A percentile compares a stretch with the other conserved stretches of the same genome.
phyloP scores from a whole-genome alignment of 1,284 basidiomycete genomes.

The Tremellales sp. region DNA sequence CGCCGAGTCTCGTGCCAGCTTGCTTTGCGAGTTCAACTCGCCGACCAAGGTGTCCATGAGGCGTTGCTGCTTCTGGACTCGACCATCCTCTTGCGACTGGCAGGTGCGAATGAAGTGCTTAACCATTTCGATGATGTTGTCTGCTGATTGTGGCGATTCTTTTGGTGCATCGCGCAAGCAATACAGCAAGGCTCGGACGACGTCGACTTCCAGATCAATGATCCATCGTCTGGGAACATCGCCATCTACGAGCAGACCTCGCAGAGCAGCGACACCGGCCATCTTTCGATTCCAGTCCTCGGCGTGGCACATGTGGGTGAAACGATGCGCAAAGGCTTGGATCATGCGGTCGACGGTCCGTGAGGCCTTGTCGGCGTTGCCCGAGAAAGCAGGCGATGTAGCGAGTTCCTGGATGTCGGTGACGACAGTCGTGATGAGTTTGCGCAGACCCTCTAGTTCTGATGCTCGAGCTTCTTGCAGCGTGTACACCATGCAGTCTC shows the following conservation, averaged over 20 bases:
- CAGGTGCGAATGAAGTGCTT: constrained; percentile 71
- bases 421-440: constrained; percentile 61
- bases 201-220: constrained; percentile 82
- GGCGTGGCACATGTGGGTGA: constrained; percentile 79
- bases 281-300: constrained; percentile 82
- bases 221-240: constrained; percentile 77
- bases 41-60: constrained; percentile 82
- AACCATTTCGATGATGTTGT: constrained; percentile 74
- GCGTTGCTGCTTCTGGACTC: constrained; percentile 49
- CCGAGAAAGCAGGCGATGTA: constrained; percentile 43
- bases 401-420: constrained; percentile 61
- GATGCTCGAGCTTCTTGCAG: constrained; percentile 62
- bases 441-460: constrained; percentile 60
- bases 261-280: constrained; percentile 79
- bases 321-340: constrained; percentile 72
- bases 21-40: constrained; percentile 83
- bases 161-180: constrained; percentile 93
- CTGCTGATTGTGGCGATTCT: constrained; percentile 79
- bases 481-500: constrained; percentile 70
- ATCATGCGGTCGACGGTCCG: constrained; percentile 53
- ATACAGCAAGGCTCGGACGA: constrained; percentile 85
- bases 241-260: constrained; percentile 67
- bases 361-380: constrained; percentile 44
- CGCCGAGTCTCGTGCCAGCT: constrained; percentile 77
- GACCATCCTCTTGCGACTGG: constrained; percentile 50